These are phyloP conservation scores for Oryza rufipogon DNA, from an alignment of 176 grass and related monocot genomes.

Conservation along the genomic window DNA sequence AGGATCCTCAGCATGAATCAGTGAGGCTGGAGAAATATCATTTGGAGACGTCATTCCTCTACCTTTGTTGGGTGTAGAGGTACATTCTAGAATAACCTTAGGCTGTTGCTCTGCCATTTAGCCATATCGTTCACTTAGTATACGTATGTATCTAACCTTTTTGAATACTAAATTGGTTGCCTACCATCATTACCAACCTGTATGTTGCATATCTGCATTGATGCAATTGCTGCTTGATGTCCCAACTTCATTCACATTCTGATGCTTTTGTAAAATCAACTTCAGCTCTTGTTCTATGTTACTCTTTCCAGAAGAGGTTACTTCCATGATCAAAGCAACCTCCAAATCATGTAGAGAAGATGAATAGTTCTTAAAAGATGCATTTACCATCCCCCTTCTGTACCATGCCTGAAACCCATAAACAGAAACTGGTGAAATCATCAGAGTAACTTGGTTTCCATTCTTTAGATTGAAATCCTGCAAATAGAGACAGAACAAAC, in stretches of 20 bases:
- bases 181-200: slow-evolving; percentile 42
- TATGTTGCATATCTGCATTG: slow-evolving; percentile 30
- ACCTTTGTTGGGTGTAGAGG: slow-evolving; percentile 69
- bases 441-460: slow-evolving; percentile 19
- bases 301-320: slow-evolving; percentile 62
- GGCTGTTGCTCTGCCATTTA: slow-evolving; percentile 45
- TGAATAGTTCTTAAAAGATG: slow-evolving; percentile 64
- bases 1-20: slow-evolving; percentile 86
- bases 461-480: slow-evolving; percentile 19
- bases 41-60: slow-evolving; percentile 72
- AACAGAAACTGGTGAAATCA: slow-evolving; percentile 26
- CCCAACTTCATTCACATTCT: slow-evolving; percentile 33
- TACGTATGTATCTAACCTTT: background rate
- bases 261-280: slow-evolving; percentile 42
- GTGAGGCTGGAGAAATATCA: slow-evolving; percentile 68
- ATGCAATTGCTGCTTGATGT: slow-evolving; percentile 31
- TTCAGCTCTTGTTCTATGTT: slow-evolving; percentile 76
- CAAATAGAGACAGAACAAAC: background rate
- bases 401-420: slow-evolving; percentile 74
- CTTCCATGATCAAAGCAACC: slow-evolving; percentile 69
- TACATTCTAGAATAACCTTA: slow-evolving; percentile 58
- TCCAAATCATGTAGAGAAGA: slow-evolving; percentile 75
- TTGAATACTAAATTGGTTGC: slow-evolving; percentile 20
- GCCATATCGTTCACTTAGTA: slow-evolving; percentile 37
- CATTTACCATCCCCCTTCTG: slow-evolving; percentile 86